Base-by-base conservation (phyloP, 2,329 filamentous ascomycete genomes). In the Biscogniauxia marginata region DNA sequence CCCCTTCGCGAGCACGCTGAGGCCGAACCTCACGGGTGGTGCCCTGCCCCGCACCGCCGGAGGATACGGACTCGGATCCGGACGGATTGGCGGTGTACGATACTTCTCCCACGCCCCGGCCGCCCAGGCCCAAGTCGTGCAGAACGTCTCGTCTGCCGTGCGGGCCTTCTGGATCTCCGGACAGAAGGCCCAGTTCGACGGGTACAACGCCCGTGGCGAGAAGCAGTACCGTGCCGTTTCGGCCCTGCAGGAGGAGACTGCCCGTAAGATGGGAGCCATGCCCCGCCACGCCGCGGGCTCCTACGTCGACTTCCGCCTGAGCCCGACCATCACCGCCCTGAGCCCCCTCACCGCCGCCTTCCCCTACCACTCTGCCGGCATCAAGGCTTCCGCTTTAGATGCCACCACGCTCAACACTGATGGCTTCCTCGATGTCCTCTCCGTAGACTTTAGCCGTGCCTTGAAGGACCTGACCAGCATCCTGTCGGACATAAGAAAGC, bases 61-160 rank as follows among this genome's bases (percentile, higher is more conserved):
- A 63, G 95, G 95, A n/a, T 99, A 99, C 71, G 81, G 81, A 61
- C 76, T 90, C 43, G 90, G 90, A 24, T 84, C 86, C 50, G 88
- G 87, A 25, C 81, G 86, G 48, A 72, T 84, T 56, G 86, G 89
- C 63, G 90, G 88, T 46, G 85, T 87, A 21, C 84, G 93, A 63
- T 93, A 93, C 77, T 98, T 98, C 76, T 96, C 91, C 1, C 93
- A 97, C 75, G 84, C 86, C 0, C 91, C 93, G 1, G 88, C 90
- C 8, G 85, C 88, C 7, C 92, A 91, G 43, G 91, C 93, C 1
- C 91, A 98, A 72, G 91, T 98, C 48, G 84, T 98, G 51, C 89
- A 95, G 73, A 96, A 96, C 74, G 93, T 97, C n/a, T 96, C 91
- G 11, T 87, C 92, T 65, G 95, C 92, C 4, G 87, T 98, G 68